A percentile compares a stretch with the other conserved stretches of the same genome.
phyloP scores from a whole-genome alignment of 495 filamentous ascomycete genomes.

The Penicillium coffeae region DNA sequence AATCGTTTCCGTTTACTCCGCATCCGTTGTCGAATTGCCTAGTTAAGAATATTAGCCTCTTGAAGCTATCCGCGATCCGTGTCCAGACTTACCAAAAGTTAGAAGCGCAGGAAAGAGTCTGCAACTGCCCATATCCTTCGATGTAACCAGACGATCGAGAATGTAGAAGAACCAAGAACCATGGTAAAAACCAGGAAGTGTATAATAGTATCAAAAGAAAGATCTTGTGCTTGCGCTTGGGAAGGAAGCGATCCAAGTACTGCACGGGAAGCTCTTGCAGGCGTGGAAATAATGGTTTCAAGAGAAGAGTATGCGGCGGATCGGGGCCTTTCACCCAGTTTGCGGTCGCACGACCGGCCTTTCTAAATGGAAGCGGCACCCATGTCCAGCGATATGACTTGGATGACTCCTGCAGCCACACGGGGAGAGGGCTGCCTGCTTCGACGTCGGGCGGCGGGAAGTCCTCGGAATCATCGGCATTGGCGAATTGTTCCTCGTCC shows the following conservation, averaged over 20 bases:
- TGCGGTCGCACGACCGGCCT: slow-evolving; percentile 44
- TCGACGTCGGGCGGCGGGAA: slow-evolving; percentile 36
- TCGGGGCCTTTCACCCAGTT: slow-evolving; percentile 72
- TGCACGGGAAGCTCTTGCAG: slow-evolving; percentile 66
- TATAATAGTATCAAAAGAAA: slow-evolving; percentile 59
- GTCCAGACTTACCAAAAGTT: slow-evolving; percentile 48
- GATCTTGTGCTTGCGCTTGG: slow-evolving; percentile 58
- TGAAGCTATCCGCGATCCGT: background rate
- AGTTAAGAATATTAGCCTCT: background rate
- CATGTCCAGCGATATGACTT: slow-evolving; percentile 51
- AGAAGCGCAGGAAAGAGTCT: slow-evolving; percentile 63
- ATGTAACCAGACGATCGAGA: slow-evolving; percentile 62
- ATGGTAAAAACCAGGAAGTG: slow-evolving; percentile 67
- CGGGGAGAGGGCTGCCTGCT: slow-evolving; percentile 35
- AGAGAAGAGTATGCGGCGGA: slow-evolving; percentile 57
- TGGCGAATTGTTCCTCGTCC: slow-evolving; percentile 33
- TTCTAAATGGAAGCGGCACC: slow-evolving; percentile 48
- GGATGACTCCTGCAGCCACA: slow-evolving; percentile 53
- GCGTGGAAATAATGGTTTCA: slow-evolving; percentile 64
- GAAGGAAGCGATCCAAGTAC: slow-evolving; percentile 58
- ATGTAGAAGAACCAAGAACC: slow-evolving; percentile 61
- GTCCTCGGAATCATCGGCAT: slow-evolving; percentile 42
- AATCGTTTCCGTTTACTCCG: slow-evolving; percentile 73
- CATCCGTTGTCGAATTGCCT: slow-evolving; percentile 67
- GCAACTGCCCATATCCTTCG: slow-evolving; percentile 62